Base-by-base conservation (phyloP, 768 basidiomycete species). In the Lentinula guzmanii region DNA sequence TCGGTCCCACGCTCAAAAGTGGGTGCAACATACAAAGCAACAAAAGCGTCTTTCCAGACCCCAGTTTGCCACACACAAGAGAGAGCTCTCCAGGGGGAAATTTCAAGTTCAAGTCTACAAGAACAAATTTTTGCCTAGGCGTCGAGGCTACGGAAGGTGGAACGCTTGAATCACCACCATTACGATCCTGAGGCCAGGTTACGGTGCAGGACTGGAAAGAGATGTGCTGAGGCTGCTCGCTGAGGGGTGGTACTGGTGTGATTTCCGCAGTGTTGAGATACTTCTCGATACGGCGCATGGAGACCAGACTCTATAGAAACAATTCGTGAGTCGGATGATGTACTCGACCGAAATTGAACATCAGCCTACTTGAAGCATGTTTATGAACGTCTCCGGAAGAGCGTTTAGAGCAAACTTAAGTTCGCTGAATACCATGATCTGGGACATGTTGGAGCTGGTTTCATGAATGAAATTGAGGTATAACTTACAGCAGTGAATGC, bases 361-460 rank as follows among this genome's bases (percentile, higher is more conserved):
- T 11, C 10, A 48, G 53, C 43, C 46, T 57, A 85, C 89, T 76
- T 97, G 94, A 6, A 96, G 78, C 76, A 92, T 81, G 67, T 93
- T 91, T 71, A 97, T 93, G 68, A 95, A 86, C 0, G 92, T 93
- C 71, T 95, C 93, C 0, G 95, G 95, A 5, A 97, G 81, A 0
- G 89, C 90, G 66, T 89, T 93, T 58, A 96, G 80, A 5, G 90
- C 91, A 65, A 88, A 95, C 68, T 90, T 89, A 82, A 96, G 86
- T 73, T 95, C 91, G 56, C 82, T 81, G 74, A 96, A 95, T 18
- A 96, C 93, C 43, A 74, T 64, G 66, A 80, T 73, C 80, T 57
- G 82, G 79, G 62, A 79, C 18, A 86, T 69, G 1, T 70, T 68
- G 64, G 85, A 73, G 24, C 74, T 71, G 48, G 77, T 48, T 84